Conservation (phyloP, 345 rosid genomes). For the Chamaenerion angustifolium region DNA sequence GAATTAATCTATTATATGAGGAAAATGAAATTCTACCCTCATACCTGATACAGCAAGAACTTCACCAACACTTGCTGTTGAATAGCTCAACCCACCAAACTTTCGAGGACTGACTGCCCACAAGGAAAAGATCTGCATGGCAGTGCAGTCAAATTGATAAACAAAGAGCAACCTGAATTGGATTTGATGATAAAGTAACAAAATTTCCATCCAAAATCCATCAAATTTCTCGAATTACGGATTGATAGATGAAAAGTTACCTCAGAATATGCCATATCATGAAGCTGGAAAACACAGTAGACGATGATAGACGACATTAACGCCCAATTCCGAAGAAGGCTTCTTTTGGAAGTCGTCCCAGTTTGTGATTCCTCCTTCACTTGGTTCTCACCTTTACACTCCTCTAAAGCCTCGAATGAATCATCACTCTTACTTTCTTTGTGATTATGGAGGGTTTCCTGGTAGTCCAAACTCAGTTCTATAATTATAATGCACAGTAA, state of each 20-base stretch:
- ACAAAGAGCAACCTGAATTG: neutral
- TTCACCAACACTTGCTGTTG: conserved; percentile 37
- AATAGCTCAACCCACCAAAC: conserved; percentile 31
- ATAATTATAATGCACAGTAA: no score
- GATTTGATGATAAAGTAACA: neutral
- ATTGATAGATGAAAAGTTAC: conserved; percentile 5
- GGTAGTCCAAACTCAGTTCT: conserved; percentile 3
- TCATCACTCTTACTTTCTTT: conserved; percentile 9
- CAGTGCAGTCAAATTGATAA: neutral
- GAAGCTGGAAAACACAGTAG: conserved; percentile 38
- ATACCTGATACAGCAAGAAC: conserved; percentile 44
- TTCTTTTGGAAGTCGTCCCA: conserved; percentile 6
- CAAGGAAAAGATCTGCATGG: conserved; percentile 32
- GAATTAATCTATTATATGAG: neutral
- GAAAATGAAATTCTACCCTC: neutral
- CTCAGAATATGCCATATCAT: conserved; percentile 45
- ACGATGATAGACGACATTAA: conserved; percentile 28
- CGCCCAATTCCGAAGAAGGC: conserved; percentile 35
- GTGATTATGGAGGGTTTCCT: conserved; percentile 44
- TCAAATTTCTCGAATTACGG: neutral
- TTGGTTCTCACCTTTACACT: neutral
- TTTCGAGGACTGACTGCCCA: conserved; percentile 43
- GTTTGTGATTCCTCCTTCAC: conserved; percentile 6
- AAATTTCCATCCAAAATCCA: neutral
- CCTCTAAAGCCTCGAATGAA: conserved; percentile 9